phyloP scores from a whole-genome alignment of 2,329 filamentous ascomycete species.

The Cercospora brassicicola region DNA sequence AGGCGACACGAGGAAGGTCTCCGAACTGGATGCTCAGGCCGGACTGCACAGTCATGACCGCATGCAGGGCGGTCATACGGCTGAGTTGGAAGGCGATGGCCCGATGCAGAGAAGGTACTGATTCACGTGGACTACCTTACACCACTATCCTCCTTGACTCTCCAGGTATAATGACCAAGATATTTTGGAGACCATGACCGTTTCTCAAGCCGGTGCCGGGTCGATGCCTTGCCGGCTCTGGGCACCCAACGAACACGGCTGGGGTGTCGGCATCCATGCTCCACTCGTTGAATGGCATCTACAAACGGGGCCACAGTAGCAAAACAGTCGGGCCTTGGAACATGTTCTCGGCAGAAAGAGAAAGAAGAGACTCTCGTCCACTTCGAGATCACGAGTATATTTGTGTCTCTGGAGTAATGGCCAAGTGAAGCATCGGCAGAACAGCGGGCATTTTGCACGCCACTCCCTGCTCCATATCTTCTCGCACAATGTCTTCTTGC shows the following conservation, averaged over 20 bases:
- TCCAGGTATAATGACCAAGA: background rate
- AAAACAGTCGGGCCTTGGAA: background rate
- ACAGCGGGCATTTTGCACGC: background rate
- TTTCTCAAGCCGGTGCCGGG: background rate
- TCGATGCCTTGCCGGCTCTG: background rate
- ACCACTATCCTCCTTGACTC: background rate
- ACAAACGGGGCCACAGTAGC: background rate
- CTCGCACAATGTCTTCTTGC: background rate
- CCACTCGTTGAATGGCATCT: background rate
- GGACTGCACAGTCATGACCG: background rate
- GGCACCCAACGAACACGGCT: background rate
- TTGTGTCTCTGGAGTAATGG: background rate
- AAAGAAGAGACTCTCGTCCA: background rate
- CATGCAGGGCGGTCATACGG: background rate
- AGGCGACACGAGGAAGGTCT: conserved; percentile 2
- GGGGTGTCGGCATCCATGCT: background rate
- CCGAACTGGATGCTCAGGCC: conserved; percentile 3
- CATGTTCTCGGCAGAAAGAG: background rate
- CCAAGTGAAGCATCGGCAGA: background rate
- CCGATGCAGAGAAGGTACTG: background rate
- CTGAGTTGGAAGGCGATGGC: conserved; percentile 6
- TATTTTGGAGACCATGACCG: background rate
- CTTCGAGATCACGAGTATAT: background rate
- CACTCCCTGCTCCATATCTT: background rate
- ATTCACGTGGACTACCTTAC: background rate